These are phyloP conservation scores for Candida ponderosae DNA, from an alignment of 805 yeast genomes.

Conservation along the genomic window DNA sequence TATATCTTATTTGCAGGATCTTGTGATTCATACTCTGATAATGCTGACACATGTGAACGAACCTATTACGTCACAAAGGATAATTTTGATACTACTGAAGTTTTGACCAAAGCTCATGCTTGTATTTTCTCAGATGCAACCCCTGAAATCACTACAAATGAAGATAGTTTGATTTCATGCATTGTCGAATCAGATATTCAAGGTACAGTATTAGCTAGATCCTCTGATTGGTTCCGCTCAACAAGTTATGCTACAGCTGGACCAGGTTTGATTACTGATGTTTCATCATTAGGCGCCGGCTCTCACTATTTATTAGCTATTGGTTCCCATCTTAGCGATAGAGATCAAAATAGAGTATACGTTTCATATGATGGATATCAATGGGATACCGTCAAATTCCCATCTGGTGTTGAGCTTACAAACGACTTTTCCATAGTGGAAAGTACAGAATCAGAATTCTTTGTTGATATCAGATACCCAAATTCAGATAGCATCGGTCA, in stretches of 20 bases:
- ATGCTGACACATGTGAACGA: constrained; percentile 24
- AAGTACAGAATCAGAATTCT: constrained; percentile 32
- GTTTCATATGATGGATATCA: constrained; percentile 24
- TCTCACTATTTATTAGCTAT: constrained; percentile 28
- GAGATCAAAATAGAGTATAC: constrained; percentile 17
- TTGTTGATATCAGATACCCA: constrained; percentile 26
- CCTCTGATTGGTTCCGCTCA: constrained; percentile 38
- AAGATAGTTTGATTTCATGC: constrained; percentile 34
- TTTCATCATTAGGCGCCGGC: constrained; percentile 26
- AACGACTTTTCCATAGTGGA: constrained; percentile 23
- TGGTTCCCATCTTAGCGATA: constrained; percentile 19
- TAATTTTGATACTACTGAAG: constrained; percentile 29
- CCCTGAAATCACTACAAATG: constrained; percentile 10
- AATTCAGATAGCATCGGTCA: constrained; percentile 18
- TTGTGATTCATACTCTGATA: constrained; percentile 21
- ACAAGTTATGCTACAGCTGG: constrained; percentile 21
- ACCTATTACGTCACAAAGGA: constrained; percentile 36
- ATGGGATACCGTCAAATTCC: constrained; percentile 28
- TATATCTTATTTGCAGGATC: constrained; percentile 28
- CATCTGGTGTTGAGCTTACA: constrained; percentile 14
- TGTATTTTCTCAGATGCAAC: constrained; percentile 24
- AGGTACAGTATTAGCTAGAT: constrained; percentile 26
- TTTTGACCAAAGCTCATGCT: constrained; percentile 23
- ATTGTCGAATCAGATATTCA: constrained; percentile 31
- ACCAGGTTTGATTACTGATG: constrained; percentile 23